Base-by-base conservation (phyloP, 2,329 filamentous ascomycete species). In the Penicillium sp. region DNA sequence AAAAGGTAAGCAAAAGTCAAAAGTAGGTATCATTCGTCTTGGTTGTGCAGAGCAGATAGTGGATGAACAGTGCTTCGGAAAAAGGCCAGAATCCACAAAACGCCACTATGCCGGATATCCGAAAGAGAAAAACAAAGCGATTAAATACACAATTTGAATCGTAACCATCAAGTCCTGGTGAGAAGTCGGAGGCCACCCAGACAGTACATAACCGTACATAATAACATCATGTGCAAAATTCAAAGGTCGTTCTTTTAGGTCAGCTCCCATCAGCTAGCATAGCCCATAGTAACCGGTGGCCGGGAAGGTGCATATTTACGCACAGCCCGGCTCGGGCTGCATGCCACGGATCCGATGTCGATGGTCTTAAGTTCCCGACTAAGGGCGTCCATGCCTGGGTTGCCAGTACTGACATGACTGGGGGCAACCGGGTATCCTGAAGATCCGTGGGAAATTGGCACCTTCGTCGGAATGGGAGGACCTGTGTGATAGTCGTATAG, bases 281-380 rank as follows among this genome's bases (percentile, higher is more conserved):
- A 74, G 7, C 72, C 73, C 28, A 71, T 73, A 13, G 69, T 63
- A 1, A 69, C 63, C 30, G 69, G 58, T 22, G 68, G 51, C 8
- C 69, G 65, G 19, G 75, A 63, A 26, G 75, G 71, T 4, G 71
- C 69, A 49, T 76, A 76, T 63, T 70, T 75, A 16, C 74, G 70
- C 52, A 71, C 66, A 4, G 68, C 67, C 6, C 74, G 70, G n/a
- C 67, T 64, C 26, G 67, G 61, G 57, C 70, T 77, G 52, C 71
- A 73, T 2, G 68, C 72, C 8, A 71, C 68, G 16, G 71, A 71
- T 8, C 81, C 81, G 58, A 83, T 81, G 60, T 83, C 80, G 62
- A 83, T 83, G 6, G 75, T 76, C 60, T 77, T 83, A 65, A 89
- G 76, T 72, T 89, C 86, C 37, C 85, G 76, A 55, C 84, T 86